Evolutionary conservation across 176 grass and related monocot species (phyloP), one percentile per base, ranked within the genome.

Genomic region (Melocanna baccifera): DNA sequence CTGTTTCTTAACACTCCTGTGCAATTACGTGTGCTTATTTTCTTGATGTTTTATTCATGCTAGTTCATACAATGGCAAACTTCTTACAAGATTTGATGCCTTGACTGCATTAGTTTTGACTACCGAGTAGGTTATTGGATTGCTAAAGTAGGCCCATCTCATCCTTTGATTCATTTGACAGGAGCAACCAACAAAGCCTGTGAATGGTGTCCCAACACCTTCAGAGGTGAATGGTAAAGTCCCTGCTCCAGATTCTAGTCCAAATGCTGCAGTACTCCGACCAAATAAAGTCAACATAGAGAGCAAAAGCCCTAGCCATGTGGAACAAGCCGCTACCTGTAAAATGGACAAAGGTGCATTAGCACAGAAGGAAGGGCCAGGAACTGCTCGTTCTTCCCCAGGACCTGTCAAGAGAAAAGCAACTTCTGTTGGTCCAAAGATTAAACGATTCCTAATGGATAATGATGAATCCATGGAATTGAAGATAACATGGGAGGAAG

Each of bases 401-500:
- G 86, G 81, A 29, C 56, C 89, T 85, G 76, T 68, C 42, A 99
- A 96, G 89, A 96, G 90, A 71, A 99, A 96, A 90, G 79, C 86
- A 71, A 86, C 86, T 84, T 91, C 78, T 71, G 81, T 94, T 76
- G 90, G 87, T 72, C 80, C 82, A 13, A 99, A 99, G 81, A 89
- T 89, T 89, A 99, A 99, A 83, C 87, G 97, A 58, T 61, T 96
- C 74, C 81, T 88, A 61, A 99, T 99, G 23, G 97, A 99, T 70
- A 99, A 80, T 29, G 97, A 99, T 81, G 97, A 99, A 53, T 99
- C 97, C 52, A 94, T 99, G 86, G 97, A 99, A 69, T 87, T 99
- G 86, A 99, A 94, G 84, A 73, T 99, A 85, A 96, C 93, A 55
- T 99, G 97, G 97, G 97, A 99, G 67, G 97, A 99, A 89, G 97